These are phyloP conservation scores for Setaria italica DNA, from an alignment of 202 grass and related monocot species.

Conservation along the genomic window DNA sequence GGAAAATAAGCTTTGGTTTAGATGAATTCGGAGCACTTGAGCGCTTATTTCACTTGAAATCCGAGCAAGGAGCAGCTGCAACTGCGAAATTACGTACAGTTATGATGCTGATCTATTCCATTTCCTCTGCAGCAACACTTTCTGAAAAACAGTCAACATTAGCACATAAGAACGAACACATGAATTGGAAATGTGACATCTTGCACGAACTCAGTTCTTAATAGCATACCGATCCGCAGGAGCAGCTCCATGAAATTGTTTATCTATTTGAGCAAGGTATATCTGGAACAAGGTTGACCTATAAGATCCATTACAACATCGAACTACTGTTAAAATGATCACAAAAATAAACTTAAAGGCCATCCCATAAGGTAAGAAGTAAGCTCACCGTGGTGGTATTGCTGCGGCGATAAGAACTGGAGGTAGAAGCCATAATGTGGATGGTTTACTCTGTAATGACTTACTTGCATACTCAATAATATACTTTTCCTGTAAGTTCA, in stretches of 20 bases:
- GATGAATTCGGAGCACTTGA: conserved; percentile 9
- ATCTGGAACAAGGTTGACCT: conserved; percentile 76
- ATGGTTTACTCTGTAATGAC: conserved; percentile 55
- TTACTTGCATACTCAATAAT: conserved; percentile 74
- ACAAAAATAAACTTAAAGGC: not conserved
- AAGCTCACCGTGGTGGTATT: conserved; percentile 58
- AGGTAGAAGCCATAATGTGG: conserved; percentile 74
- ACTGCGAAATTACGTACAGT: conserved; percentile 62
- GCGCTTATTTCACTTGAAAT: conserved; percentile 34
- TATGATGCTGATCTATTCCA: conserved; percentile 63
- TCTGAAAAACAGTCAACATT: conserved; percentile 21
- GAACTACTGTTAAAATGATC: conserved; percentile 3
- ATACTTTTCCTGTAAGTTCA: conserved; percentile 68
- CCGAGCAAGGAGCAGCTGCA: conserved; percentile 31
- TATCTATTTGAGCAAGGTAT: conserved; percentile 81
- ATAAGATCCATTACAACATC: conserved; percentile 35
- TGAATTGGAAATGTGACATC: conserved; percentile 34
- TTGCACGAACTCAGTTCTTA: conserved; percentile 29
- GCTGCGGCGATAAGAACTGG: conserved; percentile 70
- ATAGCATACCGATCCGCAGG: conserved; percentile 57
- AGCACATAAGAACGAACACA: conserved; percentile 19
- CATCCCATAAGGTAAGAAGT: conserved; percentile 33
- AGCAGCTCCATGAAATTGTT: conserved; percentile 59
- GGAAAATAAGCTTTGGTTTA: conserved; percentile 35
- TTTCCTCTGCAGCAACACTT: conserved; percentile 60